phyloP scores from a whole-genome alignment of 352 stramenopile genomes.

The Pythium angustatum region DNA sequence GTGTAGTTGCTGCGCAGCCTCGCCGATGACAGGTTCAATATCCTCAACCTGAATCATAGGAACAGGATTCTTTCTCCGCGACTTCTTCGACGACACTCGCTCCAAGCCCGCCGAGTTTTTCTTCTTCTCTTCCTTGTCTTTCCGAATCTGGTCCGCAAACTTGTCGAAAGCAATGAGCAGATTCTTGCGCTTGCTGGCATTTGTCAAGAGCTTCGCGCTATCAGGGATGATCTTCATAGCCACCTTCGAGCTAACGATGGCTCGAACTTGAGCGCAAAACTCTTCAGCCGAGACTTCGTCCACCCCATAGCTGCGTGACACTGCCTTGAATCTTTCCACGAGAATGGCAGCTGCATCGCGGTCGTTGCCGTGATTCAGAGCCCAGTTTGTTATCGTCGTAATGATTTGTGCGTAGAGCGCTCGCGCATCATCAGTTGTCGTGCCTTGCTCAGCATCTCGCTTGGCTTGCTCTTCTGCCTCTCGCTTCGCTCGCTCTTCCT shows the following conservation, averaged over 20 bases:
- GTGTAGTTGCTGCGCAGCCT: conserved; percentile 79
- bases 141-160: conserved; percentile 68
- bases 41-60: conserved; percentile 68
- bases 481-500: conserved; percentile 53
- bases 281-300: conserved; percentile 72
- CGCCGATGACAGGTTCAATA: conserved; percentile 80
- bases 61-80: conserved; percentile 42
- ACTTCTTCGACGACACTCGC: conserved; percentile 31
- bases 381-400: conserved; percentile 58
- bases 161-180: conserved; percentile 59
- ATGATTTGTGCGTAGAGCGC: conserved; percentile 71
- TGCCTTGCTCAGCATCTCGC: conserved; percentile 23
- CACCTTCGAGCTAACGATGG: conserved; percentile 72
- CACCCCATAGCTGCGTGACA: conserved; percentile 57
- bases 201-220: conserved; percentile 64
- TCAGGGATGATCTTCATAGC: conserved; percentile 73
- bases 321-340: conserved; percentile 65
- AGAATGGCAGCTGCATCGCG: conserved; percentile 43
- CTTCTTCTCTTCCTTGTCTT: conserved; percentile 78
- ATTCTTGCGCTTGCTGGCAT: conserved; percentile 53
- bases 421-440: conserved; percentile 45
- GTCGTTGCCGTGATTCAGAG: conserved; percentile 46
- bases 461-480: conserved; percentile 48
- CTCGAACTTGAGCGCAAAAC: conserved; percentile 67
- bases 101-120: conserved; percentile 42